Evolutionary conservation across 2,329 filamentous ascomycete genomes (phyloP).

Genomic region (Dissoconium aciculare): DNA sequence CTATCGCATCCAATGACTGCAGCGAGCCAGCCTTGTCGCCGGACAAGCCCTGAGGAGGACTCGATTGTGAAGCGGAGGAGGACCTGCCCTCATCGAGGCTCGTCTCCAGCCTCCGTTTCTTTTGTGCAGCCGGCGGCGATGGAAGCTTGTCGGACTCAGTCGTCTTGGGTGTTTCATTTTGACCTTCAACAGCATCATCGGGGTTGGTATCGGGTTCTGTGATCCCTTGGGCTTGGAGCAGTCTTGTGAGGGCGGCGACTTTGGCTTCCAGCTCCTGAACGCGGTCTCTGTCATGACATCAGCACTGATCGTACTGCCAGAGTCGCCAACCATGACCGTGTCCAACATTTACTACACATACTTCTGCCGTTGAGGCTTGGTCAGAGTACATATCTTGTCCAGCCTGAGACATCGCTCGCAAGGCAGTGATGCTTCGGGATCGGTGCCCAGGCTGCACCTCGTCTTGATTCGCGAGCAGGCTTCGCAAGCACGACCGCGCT

Average conservation of each 20-base stretch:
- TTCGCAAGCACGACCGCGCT: slow-evolving; percentile 10
- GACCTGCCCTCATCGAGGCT: not conserved
- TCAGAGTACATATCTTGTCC: slow-evolving; percentile 16
- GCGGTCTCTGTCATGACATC: slow-evolving; percentile 9
- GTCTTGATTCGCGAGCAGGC: slow-evolving; percentile 14
- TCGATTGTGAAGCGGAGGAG: not conserved
- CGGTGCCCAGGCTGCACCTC: slow-evolving; percentile 16
- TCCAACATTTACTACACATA: too few relatives aligned
- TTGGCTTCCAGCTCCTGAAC: slow-evolving; percentile 19
- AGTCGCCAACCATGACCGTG: too few relatives aligned
- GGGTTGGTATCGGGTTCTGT: slow-evolving; percentile 3
- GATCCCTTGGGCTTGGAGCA: slow-evolving; percentile 16
- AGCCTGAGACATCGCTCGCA: slow-evolving; percentile 19
- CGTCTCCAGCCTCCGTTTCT: slow-evolving; percentile 8
- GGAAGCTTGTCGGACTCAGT: slow-evolving; percentile 1
- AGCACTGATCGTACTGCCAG: too few relatives aligned
- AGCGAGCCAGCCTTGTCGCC: slow-evolving; percentile 1
- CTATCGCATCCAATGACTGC: slow-evolving; percentile 10
- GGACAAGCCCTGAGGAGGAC: not conserved
- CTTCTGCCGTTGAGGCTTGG: slow-evolving; percentile 15
- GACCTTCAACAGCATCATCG: not conserved
- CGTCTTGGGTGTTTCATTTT: not conserved
- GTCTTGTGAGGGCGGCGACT: slow-evolving; percentile 16
- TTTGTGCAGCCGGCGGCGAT: slow-evolving; percentile 3
- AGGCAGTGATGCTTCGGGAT: slow-evolving; percentile 10